These are phyloP conservation scores for Camelina neglecta DNA, from an alignment of 345 rosid species.

Conservation along the genomic window DNA sequence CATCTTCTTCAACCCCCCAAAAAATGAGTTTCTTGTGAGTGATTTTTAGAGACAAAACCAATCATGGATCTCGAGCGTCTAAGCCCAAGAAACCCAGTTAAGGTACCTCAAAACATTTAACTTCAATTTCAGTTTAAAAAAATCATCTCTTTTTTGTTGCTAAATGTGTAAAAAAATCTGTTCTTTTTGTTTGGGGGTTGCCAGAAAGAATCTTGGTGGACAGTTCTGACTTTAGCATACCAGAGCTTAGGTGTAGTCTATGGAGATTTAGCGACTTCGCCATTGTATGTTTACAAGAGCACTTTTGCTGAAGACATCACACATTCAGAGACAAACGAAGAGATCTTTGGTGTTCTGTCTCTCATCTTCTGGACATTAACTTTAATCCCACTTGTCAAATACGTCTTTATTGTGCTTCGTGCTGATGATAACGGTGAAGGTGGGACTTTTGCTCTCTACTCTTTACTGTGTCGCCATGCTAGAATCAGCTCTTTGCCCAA, in stretches of 20 bases:
- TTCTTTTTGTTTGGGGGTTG: conserved; percentile 19
- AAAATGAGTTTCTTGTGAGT: conserved; percentile 16
- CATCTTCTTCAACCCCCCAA: conserved; percentile 13
- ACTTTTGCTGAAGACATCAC: conserved; percentile 84
- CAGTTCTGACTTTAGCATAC: conserved; percentile 77
- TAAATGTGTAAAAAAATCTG: not conserved
- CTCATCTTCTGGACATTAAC: conserved; percentile 89
- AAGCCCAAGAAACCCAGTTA: conserved; percentile 52
- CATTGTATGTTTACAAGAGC: conserved; percentile 83
- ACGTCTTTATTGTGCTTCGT: conserved; percentile 78
- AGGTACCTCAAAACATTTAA: conserved; percentile 47
- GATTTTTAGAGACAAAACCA: conserved; percentile 39
- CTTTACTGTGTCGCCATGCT: conserved; percentile 78
- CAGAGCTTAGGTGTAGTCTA: conserved; percentile 90
- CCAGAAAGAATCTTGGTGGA: conserved; percentile 82
- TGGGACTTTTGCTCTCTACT: conserved; percentile 86
- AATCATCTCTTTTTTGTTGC: conserved; percentile 25
- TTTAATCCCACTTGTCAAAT: conserved; percentile 69
- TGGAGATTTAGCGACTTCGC: conserved; percentile 89
- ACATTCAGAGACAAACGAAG: conserved; percentile 86
- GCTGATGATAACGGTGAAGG: conserved; percentile 96
- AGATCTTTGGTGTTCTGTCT: conserved; percentile 84
- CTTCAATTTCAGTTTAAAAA: conserved; percentile 9
- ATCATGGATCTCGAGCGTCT: conserved; percentile 72
- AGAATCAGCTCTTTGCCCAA: conserved; percentile 75